Base-by-base conservation (phyloP, 192 early-diverging fungal genomes). In the Phycomyces nitens region DNA sequence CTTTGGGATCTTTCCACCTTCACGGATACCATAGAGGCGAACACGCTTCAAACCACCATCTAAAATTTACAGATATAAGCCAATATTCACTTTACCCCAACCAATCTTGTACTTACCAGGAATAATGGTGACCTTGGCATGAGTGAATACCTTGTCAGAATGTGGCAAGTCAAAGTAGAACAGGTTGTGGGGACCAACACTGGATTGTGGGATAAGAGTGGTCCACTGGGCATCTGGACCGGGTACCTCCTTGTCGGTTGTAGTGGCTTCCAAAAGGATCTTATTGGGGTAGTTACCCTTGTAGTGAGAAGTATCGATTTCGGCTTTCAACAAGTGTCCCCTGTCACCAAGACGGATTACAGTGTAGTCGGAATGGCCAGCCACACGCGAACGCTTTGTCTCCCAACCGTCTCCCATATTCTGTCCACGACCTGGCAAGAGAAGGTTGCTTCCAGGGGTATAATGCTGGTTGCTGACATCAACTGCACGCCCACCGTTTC, bases 371-470 rank as follows among this genome's bases (percentile, higher is more conserved):
- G 64, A 80, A 73, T 92, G 90, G 53, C 83, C 81, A 29, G 81
- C 86, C 16, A 86, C 88, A 61, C 95, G 86, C 39, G 91, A 94
- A 41, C 89, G 81, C 56, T 82, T 82, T 18, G 95, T 97, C 68
- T 97, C 95, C 95, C 95, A 97, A 43, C 95, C 96, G 58, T 94
- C 94, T 53, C 85, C 84, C 96, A 98, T 96, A 53, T 90, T 90
- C 29, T 76, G 72, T 44, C 91, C 90, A 64, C 92, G 87, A 16
- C 89, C 87, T 12, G 89, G 88, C 50, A 92, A 81, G 43, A 98
- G 72, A 47, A 98, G 64, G 69, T 94, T 92, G 64, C 85, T 86
- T 14, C 86, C 87, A 58, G 82, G 83, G 54, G 92, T 90, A 65
- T 90, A 96, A 73, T 98, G 95, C 41, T 90, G 83, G 81, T 98